Conservation (phyloP, 2,329 filamentous ascomycete genomes). For the Microdochium nivale region DNA sequence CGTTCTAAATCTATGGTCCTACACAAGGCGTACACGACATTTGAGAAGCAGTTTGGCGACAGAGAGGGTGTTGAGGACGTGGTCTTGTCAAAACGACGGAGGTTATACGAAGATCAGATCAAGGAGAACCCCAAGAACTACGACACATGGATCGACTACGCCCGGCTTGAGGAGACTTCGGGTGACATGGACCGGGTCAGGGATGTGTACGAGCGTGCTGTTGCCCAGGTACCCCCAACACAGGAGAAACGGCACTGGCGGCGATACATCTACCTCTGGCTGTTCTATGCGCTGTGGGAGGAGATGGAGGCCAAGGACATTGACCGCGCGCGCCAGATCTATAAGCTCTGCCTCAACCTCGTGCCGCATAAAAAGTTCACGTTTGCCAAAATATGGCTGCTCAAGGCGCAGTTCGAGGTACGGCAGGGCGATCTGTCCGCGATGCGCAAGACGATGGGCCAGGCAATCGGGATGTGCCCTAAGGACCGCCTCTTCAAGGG, state of each 20-base stretch:
- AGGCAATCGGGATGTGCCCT: slow-evolving; percentile 86
- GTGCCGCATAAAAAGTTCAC: slow-evolving; percentile 96
- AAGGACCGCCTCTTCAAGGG: slow-evolving; percentile 93
- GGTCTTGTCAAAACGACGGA: slow-evolving; percentile 84
- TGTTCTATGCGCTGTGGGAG: slow-evolving; percentile 95
- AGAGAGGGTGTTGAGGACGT: slow-evolving; percentile 90
- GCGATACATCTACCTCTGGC: slow-evolving; percentile 94
- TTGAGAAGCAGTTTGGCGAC: slow-evolving; percentile 97
- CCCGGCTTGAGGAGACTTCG: slow-evolving; percentile 77
- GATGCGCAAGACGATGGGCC: slow-evolving; percentile 82
- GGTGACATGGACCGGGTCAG: slow-evolving; percentile 76
- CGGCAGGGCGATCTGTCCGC: slow-evolving; percentile 72
- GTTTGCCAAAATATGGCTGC: slow-evolving; percentile 91
- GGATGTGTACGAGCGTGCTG: slow-evolving; percentile 91
- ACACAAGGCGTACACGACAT: slow-evolving; percentile 92
- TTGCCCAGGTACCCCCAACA: slow-evolving; percentile 89
- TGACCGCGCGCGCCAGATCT: slow-evolving; percentile 78
- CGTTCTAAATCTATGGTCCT: slow-evolving; percentile 76
- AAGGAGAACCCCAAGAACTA: slow-evolving; percentile 95
- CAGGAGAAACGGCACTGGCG: slow-evolving; percentile 97
- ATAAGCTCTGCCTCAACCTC: slow-evolving; percentile 76
- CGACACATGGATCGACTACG: slow-evolving; percentile 95
- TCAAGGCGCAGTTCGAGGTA: slow-evolving; percentile 89
- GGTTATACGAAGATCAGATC: slow-evolving; percentile 89
- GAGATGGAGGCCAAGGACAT: slow-evolving; percentile 76